Evolutionary conservation across 495 filamentous ascomycete genomes (phyloP).

Genomic region (Rostrohypoxylon terebratum): DNA sequence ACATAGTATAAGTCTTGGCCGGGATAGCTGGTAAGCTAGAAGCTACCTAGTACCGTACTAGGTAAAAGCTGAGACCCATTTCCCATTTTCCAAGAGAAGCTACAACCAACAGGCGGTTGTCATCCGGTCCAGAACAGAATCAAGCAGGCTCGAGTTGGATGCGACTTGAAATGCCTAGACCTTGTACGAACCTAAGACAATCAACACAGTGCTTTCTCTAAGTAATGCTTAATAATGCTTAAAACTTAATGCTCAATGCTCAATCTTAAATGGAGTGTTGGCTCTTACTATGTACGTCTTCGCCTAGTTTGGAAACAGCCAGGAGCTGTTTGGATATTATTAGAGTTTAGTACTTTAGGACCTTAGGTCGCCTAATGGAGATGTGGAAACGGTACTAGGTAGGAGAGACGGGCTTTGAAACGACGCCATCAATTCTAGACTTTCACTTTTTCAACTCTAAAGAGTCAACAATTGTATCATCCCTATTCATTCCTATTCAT

Average conservation of each 20-base stretch:
- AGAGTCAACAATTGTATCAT: conserved; percentile 1
- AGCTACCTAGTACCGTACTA: neutral
- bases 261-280: neutral
- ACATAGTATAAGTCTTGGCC: conserved; percentile 18
- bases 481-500: too few species aligned
- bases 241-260: too few species aligned
- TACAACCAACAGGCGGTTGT: neutral
- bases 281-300: conserved; percentile 16
- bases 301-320: conserved; percentile 17
- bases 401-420: conserved; percentile 28
- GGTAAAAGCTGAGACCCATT: neutral
- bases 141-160: neutral
- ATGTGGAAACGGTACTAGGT: neutral
- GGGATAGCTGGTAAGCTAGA: conserved; percentile 24
- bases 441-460: conserved; percentile 18
- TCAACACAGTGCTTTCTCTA: neutral
- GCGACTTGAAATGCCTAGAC: neutral
- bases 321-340: conserved; percentile 9
- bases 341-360: too few species aligned
- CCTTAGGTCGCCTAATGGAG: conserved; percentile 21
- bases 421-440: conserved; percentile 16
- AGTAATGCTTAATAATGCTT: too few species aligned
- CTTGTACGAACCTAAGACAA: conserved; percentile 6
- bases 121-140: neutral
- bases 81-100: conserved; percentile 32